Base-by-base conservation (phyloP, 345 rosid species). In the Orychophragmus violaceus region DNA sequence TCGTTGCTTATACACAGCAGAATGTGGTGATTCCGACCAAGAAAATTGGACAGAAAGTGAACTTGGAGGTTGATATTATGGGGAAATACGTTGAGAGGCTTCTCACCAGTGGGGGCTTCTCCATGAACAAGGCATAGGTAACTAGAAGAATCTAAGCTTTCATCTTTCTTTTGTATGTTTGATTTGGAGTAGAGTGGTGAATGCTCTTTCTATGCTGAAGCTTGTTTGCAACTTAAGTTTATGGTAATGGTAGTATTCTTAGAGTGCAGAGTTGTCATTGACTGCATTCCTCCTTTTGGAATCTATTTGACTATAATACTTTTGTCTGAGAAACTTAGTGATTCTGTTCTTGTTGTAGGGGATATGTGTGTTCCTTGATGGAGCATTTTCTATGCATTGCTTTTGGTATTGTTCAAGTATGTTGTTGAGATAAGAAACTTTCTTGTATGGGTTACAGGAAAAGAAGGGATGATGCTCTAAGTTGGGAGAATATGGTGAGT, bases 41-140 rank as follows among this genome's bases (percentile, higher is more conserved):
- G 85, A 77, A 68, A 39, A 76, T 82, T 39, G 90, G 98, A 16
- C 85, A 92, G 63, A 92, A 87, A 72, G 97, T 92, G 61, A 92
- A 92, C 71, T 66, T 92, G 72, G 98, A 92, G 81, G 96, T 90
- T 68, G 97, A 92, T 68, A 87, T 92, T 45, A 78, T 92, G 74
- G 98, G 91, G 45, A 92, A 92, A 76, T 87, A 92, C 54, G 98
- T 92, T 7, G 98, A 90, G 83, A 90, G 96, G 75, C 81, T 93
- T 29, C 94, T 93, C 50, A 46, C 80, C 19, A 81, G 71, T 67
- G 86, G 89, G 6, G 65, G 59, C n/a, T 66, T 57, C 59, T 35
- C 64, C 10, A 9, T 57, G 0, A 59, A 60, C 60, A 37, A 6
- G 11, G 5, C 71, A 9, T 2, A 72, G 76, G 66, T 72, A 64